phyloP scores from a whole-genome alignment of 164 flowering plant species.

The Vitis rotundifolia region DNA sequence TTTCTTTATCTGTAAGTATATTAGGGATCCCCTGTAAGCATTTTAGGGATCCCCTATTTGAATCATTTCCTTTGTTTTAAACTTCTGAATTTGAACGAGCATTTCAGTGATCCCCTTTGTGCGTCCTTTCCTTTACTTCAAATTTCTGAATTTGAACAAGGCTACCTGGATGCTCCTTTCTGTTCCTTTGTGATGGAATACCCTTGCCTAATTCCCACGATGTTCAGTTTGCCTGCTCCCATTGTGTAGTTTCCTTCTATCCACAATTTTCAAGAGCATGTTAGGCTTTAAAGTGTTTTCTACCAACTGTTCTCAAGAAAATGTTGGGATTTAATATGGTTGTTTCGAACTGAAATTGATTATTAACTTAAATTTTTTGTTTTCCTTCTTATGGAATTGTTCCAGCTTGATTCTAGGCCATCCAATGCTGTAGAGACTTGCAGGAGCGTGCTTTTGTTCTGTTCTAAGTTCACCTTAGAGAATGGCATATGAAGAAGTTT shows the following conservation, averaged over 20 bases:
- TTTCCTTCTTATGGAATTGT: not conserved
- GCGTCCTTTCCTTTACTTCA: not conserved
- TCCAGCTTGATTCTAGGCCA: not conserved
- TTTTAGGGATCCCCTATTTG: no score
- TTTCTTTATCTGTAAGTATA: no score
- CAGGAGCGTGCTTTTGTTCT: not conserved
- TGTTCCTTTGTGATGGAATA: not conserved
- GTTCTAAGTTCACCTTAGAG: not conserved
- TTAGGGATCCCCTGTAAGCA: no score
- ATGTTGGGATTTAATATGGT: not conserved
- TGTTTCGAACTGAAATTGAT: not conserved
- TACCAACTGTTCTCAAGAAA: not conserved
- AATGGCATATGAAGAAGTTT: slow-evolving; percentile 56
- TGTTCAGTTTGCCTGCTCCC: not conserved
- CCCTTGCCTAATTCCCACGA: not conserved
- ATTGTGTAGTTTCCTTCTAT: not conserved
- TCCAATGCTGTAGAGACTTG: not conserved
- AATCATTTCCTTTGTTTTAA: no score
- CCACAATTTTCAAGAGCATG: not conserved
- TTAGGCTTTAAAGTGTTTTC: not conserved
- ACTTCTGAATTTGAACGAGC: not conserved
- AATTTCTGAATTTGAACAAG: not conserved
- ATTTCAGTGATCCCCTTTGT: not conserved
- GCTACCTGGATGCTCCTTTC: not conserved
- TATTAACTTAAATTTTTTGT: not conserved